Percentiles rank a stretch among this genome's conserved stretches.
Evolutionary conservation across 106 monocot genomes (phyloP).

Genomic region (Triglochin maritima): DNA sequence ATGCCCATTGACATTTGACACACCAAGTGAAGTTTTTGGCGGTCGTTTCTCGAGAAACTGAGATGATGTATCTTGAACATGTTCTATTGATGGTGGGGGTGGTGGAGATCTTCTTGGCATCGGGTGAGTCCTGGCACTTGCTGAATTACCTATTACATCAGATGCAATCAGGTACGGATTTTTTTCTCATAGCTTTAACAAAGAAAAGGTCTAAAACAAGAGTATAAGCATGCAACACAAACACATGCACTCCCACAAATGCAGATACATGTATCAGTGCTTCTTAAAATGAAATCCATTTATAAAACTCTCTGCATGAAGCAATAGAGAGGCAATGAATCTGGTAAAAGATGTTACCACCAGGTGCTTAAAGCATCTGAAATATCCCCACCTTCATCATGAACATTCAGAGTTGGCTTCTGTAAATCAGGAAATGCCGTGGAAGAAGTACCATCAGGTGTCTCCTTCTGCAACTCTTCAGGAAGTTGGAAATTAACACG

Average conservation of each 20-base stretch:
- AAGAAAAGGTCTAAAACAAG: no score
- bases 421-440: conserved; percentile 12
- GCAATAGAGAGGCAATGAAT: no score
- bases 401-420: conserved; percentile 8
- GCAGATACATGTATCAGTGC: no score
- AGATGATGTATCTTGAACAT: conserved; percentile 12
- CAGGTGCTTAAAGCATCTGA: no score
- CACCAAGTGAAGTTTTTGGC: conserved; percentile 12
- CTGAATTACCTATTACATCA: conserved; percentile 4
- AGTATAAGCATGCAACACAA: no score
- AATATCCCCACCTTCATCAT: conserved; percentile 32
- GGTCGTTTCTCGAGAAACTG: conserved; percentile 12
- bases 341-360: no score
- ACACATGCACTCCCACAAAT: no score
- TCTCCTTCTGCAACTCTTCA: conserved; percentile 56
- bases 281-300: no score
- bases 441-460: conserved; percentile 41
- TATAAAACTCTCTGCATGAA: no score
- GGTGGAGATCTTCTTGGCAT: conserved; percentile 64
- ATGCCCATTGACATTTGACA: conserved; percentile 20
- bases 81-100: conserved; percentile 31
- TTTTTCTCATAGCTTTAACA: no score
- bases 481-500: conserved; percentile 78
- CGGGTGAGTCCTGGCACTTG: conserved; percentile 13
- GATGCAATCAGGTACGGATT: no score